These are phyloP conservation scores for Sanghuangporus weigelae DNA, from an alignment of 1,284 basidiomycete genomes.

Conservation along the genomic window DNA sequence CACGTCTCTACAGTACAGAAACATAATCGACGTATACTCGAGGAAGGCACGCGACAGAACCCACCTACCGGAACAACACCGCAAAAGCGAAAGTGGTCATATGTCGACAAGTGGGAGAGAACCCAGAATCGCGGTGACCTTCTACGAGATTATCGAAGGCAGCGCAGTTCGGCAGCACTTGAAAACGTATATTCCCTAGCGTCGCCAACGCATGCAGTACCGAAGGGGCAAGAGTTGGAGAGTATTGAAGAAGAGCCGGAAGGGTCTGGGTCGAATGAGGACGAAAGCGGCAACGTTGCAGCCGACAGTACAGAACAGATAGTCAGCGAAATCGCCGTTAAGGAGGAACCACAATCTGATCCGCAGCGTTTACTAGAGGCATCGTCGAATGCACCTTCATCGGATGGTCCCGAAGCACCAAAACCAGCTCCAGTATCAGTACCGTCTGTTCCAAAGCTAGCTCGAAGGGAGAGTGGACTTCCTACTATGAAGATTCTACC, in stretches of 20 bases:
- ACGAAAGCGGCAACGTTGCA: neutral
- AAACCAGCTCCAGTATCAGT: neutral
- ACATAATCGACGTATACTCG: conserved; percentile 45
- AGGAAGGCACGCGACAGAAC: conserved; percentile 59
- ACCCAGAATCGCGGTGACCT: conserved; percentile 50
- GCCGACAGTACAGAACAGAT: neutral
- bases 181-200: neutral
- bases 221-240: neutral
- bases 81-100: conserved; percentile 63
- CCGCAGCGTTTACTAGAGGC: neutral
- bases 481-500: conserved; percentile 7
- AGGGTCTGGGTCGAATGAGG: neutral
- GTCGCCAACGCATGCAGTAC: neutral
- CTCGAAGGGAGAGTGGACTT: neutral
- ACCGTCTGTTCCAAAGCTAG: neutral
- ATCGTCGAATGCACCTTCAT: neutral
- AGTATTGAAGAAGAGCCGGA: neutral
- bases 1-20: conserved; percentile 46
- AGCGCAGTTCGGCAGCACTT: neutral
- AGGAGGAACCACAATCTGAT: conserved; percentile 1
- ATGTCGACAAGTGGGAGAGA: conserved; percentile 62
- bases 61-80: conserved; percentile 64
- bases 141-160: conserved; percentile 2
- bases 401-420: neutral
- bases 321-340: neutral